These are phyloP conservation scores for Gossypium lobatum DNA, from an alignment of 441 rosid genomes.

Conservation along the genomic window DNA sequence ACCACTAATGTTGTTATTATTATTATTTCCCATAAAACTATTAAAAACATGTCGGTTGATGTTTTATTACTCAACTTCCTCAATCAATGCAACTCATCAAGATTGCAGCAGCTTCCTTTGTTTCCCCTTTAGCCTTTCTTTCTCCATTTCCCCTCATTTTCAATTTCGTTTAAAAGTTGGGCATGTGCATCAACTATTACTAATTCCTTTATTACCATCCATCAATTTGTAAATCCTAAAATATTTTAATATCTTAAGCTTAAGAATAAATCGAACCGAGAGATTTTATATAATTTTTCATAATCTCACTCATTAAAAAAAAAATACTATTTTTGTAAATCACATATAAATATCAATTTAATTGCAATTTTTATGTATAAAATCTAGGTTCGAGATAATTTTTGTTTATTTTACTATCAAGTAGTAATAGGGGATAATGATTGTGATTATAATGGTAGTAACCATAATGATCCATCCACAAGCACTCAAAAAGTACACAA, in stretches of 20 bases:
- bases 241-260: not conserved
- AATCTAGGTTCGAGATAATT: not conserved
- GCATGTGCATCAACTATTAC: not conserved
- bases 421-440: not conserved
- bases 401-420: not conserved
- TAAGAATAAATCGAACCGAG: not conserved
- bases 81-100: slow-evolving; percentile 33
- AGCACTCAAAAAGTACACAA: not conserved
- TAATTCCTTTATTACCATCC: not conserved
- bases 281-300: not conserved
- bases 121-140: not conserved
- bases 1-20: not conserved
- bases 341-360: not conserved
- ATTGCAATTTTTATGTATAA: not conserved
- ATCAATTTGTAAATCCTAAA: not conserved
- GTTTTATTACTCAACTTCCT: slow-evolving; percentile 22
- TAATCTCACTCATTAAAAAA: not conserved
- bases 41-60: slow-evolving; percentile 24
- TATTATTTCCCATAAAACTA: not conserved
- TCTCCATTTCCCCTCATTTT: not conserved
- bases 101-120: not conserved
- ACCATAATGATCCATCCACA: not conserved
- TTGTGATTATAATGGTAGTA: not conserved
- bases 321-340: not conserved
- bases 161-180: not conserved